Evolutionary conservation across 345 rosid genomes (phyloP).

Genomic region (Pistacia integerrima): DNA sequence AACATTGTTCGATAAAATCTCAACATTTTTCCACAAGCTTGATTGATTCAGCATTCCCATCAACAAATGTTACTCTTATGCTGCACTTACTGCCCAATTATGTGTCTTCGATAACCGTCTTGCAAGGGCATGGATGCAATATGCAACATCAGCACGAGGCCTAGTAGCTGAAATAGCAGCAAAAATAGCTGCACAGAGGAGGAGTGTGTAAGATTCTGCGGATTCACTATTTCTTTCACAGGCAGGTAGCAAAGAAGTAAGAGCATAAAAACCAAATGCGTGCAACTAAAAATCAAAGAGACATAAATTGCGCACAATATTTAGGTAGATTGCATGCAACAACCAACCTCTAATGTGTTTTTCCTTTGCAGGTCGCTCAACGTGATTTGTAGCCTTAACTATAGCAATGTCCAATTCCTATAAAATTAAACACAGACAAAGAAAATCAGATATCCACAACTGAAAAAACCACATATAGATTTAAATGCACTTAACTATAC

Average conservation of each 20-base stretch:
- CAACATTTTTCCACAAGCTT: background rate
- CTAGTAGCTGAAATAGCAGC: conserved; percentile 92
- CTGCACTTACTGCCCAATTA: conserved; percentile 90
- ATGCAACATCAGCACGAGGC: conserved; percentile 99
- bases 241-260: background rate
- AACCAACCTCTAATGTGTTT: conserved; percentile 76
- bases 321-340: background rate
- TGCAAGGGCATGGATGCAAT: conserved; percentile 92
- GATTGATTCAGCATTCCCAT: background rate
- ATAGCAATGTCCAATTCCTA: conserved; percentile 94
- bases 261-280: background rate
- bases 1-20: background rate
- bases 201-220: conserved; percentile 5
- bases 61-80: background rate
- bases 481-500: conserved; percentile 29
- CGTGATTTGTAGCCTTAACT: conserved; percentile 95
- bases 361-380: conserved; percentile 89
- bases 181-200: conserved; percentile 73
- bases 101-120: conserved; percentile 84
- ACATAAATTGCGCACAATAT: too few relatives aligned
- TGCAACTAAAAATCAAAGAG: background rate
- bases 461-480: background rate
- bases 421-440: conserved; percentile 10
- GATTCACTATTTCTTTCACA: background rate
- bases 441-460: conserved; percentile 9